phyloP scores from a whole-genome alignment of 495 filamentous ascomycete species.

The Immersiella caudata region DNA sequence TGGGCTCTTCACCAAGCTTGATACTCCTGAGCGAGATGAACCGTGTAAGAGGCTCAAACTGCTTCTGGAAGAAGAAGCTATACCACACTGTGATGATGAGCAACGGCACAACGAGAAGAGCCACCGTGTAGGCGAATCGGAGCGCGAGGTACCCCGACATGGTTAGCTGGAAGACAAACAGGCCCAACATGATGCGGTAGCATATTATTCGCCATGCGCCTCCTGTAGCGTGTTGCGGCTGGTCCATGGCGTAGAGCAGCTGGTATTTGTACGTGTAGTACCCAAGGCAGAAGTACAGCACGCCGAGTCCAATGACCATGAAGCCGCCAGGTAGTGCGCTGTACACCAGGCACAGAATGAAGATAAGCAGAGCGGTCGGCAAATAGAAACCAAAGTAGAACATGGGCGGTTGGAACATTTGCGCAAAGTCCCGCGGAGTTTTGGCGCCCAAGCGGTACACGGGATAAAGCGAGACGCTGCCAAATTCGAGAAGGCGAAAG shows the following conservation, averaged over 20 bases:
- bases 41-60: conserved; percentile 82
- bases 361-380: conserved; percentile 84
- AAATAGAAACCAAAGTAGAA: conserved; percentile 98
- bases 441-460: conserved; percentile 75
- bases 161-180: conserved; percentile 85
- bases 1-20: conserved; percentile 55
- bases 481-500: conserved; percentile 88
- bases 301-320: conserved; percentile 78
- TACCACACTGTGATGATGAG: conserved; percentile 82
- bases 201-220: conserved; percentile 95
- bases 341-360: conserved; percentile 95
- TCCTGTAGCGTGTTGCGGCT: conserved; percentile 92
- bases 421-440: conserved; percentile 88
- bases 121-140: conserved; percentile 67
- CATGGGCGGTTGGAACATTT: conserved; percentile 76
- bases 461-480: conserved; percentile 82
- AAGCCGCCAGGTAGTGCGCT: conserved; percentile 83
- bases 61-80: conserved; percentile 69
- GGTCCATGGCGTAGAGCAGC: conserved; percentile 96
- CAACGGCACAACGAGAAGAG: conserved; percentile 74
- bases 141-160: conserved; percentile 87
- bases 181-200: conserved; percentile 79
- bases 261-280: conserved; percentile 98
- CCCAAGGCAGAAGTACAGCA: conserved; percentile 86
- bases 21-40: conserved; percentile 92